Evolutionary conservation across 1,284 basidiomycete genomes (phyloP), one percentile per base, ranked within the genome.

Genomic region (Heterobasidion irregulare): DNA sequence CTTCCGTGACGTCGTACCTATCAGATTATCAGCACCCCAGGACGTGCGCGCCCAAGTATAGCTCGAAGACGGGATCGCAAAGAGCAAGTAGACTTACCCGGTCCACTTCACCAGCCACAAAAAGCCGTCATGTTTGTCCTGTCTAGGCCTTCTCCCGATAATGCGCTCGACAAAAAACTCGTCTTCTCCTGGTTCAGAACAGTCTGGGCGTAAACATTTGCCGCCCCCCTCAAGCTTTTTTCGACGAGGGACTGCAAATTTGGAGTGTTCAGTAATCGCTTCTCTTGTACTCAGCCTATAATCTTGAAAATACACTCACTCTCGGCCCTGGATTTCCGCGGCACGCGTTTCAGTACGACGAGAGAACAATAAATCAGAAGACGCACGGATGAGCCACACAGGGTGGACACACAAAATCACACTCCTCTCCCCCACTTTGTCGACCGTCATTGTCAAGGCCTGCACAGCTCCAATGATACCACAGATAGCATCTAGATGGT

Each of bases 91-190:
- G 19, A 34, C 66, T 50, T 34, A 72, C 71, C 71, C 70, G 1
- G 68, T 65, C 70, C 70, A 72, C 52, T 70, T 69, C 16, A 70
- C 70, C 35, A 72, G 58, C 67, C 68, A 73, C 43, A 63, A 6
- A 35, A 57, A 65, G 1, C 50, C 43, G 33, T 57, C 9, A 33
- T 56, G 57, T 4, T 57, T 48, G 7, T 19, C 56, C 3, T 62
- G 57, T 2, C 50, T 8, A 8, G 55, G 59, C 32, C 62, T 63
- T 38, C 69, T 64, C 38, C 70, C 71, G 0, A 73, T 60, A 10
- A 73, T 65, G 38, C 63, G 65, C 52, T 72, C 65, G 2, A 73
- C 60, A 47, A 66, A 61, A 47, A 46, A 72, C 18, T 68, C 68
- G 12, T 62, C 47, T 62, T 48, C 34, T 16, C 10, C 16, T 16